Conservation (phyloP, 139 green algal genomes). For the Chlamydomonas sp. region DNA sequence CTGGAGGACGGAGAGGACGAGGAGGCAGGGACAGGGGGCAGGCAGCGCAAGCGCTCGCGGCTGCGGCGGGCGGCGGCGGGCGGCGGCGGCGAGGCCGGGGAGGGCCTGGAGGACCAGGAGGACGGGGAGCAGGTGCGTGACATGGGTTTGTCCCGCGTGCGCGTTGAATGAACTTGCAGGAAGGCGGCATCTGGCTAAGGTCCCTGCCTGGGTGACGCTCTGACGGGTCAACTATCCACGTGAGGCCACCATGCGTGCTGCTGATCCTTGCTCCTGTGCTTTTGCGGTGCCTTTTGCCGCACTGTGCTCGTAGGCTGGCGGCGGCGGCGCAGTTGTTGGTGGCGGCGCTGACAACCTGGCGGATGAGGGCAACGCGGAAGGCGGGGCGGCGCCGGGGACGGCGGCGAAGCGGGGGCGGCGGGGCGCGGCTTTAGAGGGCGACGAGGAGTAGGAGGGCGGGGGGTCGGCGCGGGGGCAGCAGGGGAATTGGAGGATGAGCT, state of each 20-base stretch:
- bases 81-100: neutral
- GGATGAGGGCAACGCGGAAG: neutral
- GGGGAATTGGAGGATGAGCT: neutral
- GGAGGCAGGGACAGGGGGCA: no score
- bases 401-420: neutral
- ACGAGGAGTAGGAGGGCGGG: neutral
- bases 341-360: no score
- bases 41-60: no score
- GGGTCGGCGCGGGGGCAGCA: no score
- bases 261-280: neutral
- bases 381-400: no score
- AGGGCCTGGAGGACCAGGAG: neutral
- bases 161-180: neutral
- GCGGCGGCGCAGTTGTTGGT: neutral
- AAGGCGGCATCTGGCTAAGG: no score
- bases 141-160: neutral
- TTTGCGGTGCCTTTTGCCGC: no score
- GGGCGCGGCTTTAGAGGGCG: neutral
- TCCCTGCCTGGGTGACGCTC: no score
- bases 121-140: neutral
- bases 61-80: neutral
- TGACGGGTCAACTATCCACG: no score
- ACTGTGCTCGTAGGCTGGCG: neutral
- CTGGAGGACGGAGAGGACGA: no score
- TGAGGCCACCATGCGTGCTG: no score